These are phyloP conservation scores for Didymella arachidicola DNA, from an alignment of 2,329 filamentous ascomycete genomes.

Conservation along the genomic window DNA sequence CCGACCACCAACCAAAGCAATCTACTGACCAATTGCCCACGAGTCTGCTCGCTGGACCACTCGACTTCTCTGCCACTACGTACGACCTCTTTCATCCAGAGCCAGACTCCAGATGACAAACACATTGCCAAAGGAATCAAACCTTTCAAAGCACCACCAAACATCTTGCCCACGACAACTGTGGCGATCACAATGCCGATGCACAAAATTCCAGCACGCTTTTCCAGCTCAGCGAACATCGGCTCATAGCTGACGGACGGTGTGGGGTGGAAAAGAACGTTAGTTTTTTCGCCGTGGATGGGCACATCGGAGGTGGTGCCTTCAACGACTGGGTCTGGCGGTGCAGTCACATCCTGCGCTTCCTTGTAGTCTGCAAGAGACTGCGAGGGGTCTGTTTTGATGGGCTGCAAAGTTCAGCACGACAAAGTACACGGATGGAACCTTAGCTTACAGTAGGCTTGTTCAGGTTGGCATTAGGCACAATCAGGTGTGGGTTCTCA, in stretches of 20 bases:
- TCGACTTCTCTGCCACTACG: slow-evolving; percentile 82
- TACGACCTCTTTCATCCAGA: slow-evolving; percentile 90
- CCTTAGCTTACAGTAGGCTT: slow-evolving; percentile 66
- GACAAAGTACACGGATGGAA: neutral
- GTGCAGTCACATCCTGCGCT: slow-evolving; percentile 88
- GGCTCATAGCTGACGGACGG: slow-evolving; percentile 89
- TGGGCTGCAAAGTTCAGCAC: slow-evolving; percentile 55
- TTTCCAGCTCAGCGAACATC: slow-evolving; percentile 80
- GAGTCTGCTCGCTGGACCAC: slow-evolving; percentile 85
- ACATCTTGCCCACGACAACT: slow-evolving; percentile 77
- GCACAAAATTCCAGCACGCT: slow-evolving; percentile 74
- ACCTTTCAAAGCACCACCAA: slow-evolving; percentile 79
- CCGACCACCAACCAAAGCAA: neutral
- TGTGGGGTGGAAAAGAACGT: slow-evolving; percentile 93
- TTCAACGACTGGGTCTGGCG: slow-evolving; percentile 82
- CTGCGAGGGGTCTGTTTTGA: slow-evolving; percentile 75
- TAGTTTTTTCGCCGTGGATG: slow-evolving; percentile 95
- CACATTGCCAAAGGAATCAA: slow-evolving; percentile 76
- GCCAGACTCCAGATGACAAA: slow-evolving; percentile 78
- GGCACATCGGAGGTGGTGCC: slow-evolving; percentile 92
- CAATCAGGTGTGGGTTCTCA: slow-evolving; percentile 76
- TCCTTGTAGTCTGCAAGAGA: slow-evolving; percentile 80
- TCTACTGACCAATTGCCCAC: slow-evolving; percentile 73
- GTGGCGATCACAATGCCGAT: slow-evolving; percentile 75
- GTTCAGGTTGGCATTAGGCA: slow-evolving; percentile 88